Evolutionary conservation across 495 filamentous ascomycete species (phyloP).

Genomic region (Penicillium arizonense): DNA sequence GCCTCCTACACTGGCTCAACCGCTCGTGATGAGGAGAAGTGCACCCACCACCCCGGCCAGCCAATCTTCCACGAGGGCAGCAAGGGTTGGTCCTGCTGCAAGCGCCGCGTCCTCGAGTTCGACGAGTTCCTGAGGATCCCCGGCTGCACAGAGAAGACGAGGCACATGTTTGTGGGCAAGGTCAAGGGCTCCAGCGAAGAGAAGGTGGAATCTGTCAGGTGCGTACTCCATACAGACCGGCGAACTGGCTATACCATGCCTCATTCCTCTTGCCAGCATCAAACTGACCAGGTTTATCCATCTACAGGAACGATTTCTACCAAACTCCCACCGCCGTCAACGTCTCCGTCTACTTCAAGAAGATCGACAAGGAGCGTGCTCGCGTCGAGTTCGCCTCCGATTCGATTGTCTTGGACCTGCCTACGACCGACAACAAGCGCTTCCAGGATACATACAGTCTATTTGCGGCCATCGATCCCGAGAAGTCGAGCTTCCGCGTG

Average conservation of each 20-base stretch:
- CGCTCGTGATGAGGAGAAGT: conserved; percentile 70
- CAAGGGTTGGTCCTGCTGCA: conserved; percentile 97
- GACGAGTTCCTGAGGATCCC: conserved; percentile 96
- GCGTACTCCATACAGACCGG: conserved; percentile 21
- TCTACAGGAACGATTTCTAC: conserved; percentile 82
- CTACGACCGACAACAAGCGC: conserved; percentile 80
- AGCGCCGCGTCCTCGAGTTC: conserved; percentile 91
- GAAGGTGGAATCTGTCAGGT: conserved; percentile 69
- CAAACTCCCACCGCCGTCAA: conserved; percentile 85
- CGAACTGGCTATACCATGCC: not conserved
- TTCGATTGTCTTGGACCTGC: conserved; percentile 70
- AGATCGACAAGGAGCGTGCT: conserved; percentile 80
- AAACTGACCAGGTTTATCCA: not conserved
- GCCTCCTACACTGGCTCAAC: conserved; percentile 56
- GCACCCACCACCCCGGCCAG: conserved; percentile 79
- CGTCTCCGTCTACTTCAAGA: conserved; percentile 92
- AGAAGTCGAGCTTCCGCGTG: conserved; percentile 74
- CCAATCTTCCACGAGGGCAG: conserved; percentile 96
- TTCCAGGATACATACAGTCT: conserved; percentile 74
- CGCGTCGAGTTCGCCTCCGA: conserved; percentile 63
- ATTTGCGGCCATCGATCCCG: conserved; percentile 72
- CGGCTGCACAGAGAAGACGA: conserved; percentile 78
- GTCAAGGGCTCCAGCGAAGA: conserved; percentile 58
- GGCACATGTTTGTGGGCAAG: conserved; percentile 85
- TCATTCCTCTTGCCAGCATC: not conserved